Percentiles rank a stretch among this genome's conserved stretches.
Evolutionary conservation across 805 yeast species (phyloP).

Genomic region (Pichia occidentalis): DNA sequence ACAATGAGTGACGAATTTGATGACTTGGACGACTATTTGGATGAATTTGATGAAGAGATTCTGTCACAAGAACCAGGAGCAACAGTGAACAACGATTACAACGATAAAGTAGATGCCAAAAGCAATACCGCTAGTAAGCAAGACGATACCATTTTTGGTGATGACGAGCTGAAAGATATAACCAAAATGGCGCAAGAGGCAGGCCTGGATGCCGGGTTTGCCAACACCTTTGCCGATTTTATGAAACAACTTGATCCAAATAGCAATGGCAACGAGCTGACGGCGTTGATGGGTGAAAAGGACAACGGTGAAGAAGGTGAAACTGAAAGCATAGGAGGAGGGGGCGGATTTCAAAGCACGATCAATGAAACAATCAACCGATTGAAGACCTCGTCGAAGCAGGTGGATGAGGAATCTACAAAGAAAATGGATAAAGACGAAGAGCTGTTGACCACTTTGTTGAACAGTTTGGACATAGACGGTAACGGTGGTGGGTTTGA

Average conservation of each 20-base stretch:
- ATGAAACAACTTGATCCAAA: constrained; percentile 12
- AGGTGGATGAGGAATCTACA: constrained; percentile 53
- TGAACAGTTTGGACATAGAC: constrained; percentile 48
- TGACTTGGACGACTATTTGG: constrained; percentile 78
- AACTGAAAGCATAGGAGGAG: constrained; percentile 39
- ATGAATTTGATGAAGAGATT: constrained; percentile 73
- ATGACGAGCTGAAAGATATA: not conserved
- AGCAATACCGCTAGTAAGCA: not conserved
- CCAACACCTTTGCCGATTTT: constrained; percentile 15
- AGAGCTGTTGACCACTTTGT: constrained; percentile 53
- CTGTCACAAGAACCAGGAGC: constrained; percentile 57
- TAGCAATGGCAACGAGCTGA: constrained; percentile 19
- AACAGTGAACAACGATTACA: too few relatives aligned
- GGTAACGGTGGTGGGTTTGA: constrained; percentile 4
- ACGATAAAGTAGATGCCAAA: not conserved
- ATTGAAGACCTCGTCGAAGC: constrained; percentile 67
- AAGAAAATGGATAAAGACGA: constrained; percentile 31
- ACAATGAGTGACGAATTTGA: constrained; percentile 50
- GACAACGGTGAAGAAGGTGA: constrained; percentile 29
- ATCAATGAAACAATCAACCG: constrained; percentile 77
- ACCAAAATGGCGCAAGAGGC: not conserved
- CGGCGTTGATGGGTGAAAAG: constrained; percentile 15
- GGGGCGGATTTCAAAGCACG: constrained; percentile 54
- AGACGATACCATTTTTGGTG: not conserved
- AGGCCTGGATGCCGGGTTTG: constrained; percentile 9